Evolutionary conservation across 345 rosid species (phyloP).

Genomic region (Brassica carinata): DNA sequence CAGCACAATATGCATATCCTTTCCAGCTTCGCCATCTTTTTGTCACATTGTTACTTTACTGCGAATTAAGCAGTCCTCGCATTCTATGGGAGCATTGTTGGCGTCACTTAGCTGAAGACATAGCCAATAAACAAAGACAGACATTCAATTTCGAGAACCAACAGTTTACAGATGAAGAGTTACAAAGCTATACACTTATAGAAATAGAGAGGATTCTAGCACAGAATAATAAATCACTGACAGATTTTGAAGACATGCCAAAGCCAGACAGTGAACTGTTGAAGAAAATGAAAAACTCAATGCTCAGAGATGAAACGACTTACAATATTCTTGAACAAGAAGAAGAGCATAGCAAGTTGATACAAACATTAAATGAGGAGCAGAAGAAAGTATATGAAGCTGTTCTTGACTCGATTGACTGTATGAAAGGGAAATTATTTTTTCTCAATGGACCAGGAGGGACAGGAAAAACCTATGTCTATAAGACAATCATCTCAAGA

Average conservation of each 20-base stretch:
- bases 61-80: neutral
- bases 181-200: conserved; percentile 10
- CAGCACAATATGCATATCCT: neutral
- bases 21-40: neutral
- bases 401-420: neutral
- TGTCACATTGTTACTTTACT: neutral
- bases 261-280: neutral
- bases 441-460: neutral
- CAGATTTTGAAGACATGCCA: neutral
- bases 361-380: neutral
- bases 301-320: neutral
- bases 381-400: neutral
- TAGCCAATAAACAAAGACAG: neutral
- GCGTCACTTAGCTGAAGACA: neutral
- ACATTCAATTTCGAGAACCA: neutral
- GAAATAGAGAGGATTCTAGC: neutral
- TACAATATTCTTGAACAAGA: neutral
- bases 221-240: neutral
- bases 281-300: neutral
- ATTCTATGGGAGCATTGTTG: neutral
- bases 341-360: neutral
- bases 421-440: neutral
- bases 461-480: neutral
- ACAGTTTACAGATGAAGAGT: neutral
- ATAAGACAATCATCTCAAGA: neutral